phyloP scores from a whole-genome alignment of 805 yeast species.

The Starmerella roubikii region DNA sequence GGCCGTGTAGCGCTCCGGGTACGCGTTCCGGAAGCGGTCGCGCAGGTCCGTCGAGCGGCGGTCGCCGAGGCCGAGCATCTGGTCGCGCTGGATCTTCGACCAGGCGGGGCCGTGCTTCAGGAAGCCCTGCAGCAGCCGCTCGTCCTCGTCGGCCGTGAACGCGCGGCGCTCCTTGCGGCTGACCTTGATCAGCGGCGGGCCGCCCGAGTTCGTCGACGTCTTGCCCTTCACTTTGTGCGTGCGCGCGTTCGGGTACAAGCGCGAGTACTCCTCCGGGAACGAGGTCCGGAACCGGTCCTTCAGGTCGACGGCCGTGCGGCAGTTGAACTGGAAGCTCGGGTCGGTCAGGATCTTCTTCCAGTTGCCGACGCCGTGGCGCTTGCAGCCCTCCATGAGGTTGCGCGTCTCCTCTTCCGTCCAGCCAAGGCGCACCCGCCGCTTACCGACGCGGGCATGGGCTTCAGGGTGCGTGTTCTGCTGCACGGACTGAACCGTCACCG shows the following conservation, averaged over 20 bases:
- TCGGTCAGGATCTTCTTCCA: constrained; percentile 35
- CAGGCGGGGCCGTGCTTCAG: constrained; percentile 33
- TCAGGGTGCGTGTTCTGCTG: constrained; percentile 6
- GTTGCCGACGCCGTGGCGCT: constrained; percentile 32
- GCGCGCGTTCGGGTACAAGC: constrained; percentile 33
- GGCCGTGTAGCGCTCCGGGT: constrained; percentile 32
- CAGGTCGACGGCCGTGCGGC: constrained; percentile 34
- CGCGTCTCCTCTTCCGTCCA: constrained; percentile 34
- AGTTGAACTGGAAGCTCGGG: constrained; percentile 29
- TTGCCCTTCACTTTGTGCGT: constrained; percentile 29
- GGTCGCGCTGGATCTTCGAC: constrained; percentile 34
- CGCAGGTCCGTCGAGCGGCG: constrained; percentile 34
- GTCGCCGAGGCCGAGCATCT: constrained; percentile 26
- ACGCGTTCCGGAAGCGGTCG: constrained; percentile 34
- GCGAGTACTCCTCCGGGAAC: constrained; percentile 34
- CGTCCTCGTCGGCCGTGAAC: constrained; percentile 33
- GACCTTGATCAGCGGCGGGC: constrained; percentile 28
- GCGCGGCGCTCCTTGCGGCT: constrained; percentile 33
- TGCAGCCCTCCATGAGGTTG: constrained; percentile 32
- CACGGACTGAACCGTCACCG: constrained; percentile 14
- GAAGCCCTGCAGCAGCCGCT: constrained; percentile 31
- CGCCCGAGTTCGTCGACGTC: constrained; percentile 9
- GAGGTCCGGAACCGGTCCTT: constrained; percentile 34
- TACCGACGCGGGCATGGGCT: constrained; percentile 22
- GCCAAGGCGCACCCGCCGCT: constrained; percentile 27